Evolutionary conservation across 108 stramenopile genomes (phyloP).

Genomic region (Fragilariopsis cylindrus): DNA sequence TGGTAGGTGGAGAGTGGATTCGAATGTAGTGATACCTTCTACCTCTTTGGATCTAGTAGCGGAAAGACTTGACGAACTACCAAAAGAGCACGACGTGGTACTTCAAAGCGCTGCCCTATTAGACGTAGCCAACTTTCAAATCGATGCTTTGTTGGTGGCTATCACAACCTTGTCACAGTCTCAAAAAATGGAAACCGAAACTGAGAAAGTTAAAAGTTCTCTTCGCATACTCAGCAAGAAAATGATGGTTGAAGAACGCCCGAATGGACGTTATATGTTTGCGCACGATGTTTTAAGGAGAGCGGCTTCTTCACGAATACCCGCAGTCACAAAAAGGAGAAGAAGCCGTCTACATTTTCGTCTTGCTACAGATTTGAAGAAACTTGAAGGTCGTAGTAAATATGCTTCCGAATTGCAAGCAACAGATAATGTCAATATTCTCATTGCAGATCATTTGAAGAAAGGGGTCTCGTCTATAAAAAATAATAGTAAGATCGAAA

Average conservation of each 20-base stretch:
- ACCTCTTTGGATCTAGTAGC: slow-evolving; percentile 5
- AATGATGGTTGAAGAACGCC: neutral
- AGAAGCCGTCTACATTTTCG: neutral
- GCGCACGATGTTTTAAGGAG: neutral
- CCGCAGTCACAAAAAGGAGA: neutral
- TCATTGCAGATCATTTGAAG: slow-evolving; percentile 8
- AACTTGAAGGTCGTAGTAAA: neutral
- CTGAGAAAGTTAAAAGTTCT: neutral
- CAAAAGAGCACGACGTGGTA: neutral
- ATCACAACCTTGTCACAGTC: neutral
- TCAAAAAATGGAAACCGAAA: neutral
- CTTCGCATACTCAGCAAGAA: neutral
- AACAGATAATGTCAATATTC: neutral
- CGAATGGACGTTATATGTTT: neutral
- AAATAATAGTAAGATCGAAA: neutral
- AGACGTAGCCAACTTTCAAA: slow-evolving; percentile 3
- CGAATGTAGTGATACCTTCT: slow-evolving; percentile 3
- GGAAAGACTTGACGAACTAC: slow-evolving; percentile 11
- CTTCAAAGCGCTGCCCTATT: slow-evolving; percentile 17
- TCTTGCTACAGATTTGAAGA: neutral
- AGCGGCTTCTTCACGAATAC: neutral
- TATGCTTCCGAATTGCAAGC: neutral
- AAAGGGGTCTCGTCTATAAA: neutral
- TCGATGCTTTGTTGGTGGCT: slow-evolving; percentile 1
- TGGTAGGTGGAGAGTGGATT: slow-evolving; percentile 6